phyloP scores from a whole-genome alignment of 371 early-diverging fungal species.

The Apophysomyces trapeziformis region DNA sequence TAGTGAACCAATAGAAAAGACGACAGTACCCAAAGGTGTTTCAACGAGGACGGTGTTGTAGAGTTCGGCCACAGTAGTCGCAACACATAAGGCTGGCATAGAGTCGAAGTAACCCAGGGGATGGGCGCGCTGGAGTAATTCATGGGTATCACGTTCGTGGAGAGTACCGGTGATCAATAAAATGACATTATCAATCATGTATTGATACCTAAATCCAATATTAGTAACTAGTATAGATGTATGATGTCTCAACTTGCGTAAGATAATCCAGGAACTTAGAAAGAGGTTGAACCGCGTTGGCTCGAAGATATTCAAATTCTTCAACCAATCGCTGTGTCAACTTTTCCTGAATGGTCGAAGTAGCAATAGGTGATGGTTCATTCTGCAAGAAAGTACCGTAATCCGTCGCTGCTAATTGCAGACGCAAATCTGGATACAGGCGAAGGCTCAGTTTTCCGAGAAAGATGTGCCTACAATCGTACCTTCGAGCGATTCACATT shows the following conservation, averaged over 20 bases:
- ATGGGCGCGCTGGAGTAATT: constrained; percentile 94
- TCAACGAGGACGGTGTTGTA: constrained; percentile 97
- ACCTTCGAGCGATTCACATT: constrained; percentile 99
- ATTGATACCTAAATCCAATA: constrained; percentile 76
- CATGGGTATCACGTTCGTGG: constrained; percentile 97
- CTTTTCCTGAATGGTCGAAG: constrained; percentile 88
- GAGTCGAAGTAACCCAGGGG: constrained; percentile 96
- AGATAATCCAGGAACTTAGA: constrained; percentile 94
- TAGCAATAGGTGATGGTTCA: constrained; percentile 94
- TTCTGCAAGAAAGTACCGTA: constrained; percentile 94
- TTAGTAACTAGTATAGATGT: not conserved
- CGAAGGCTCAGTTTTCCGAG: not conserved
- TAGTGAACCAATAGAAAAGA: too few species aligned
- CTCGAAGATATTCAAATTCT: constrained; percentile 92
- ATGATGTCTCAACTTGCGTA: constrained; percentile 65
- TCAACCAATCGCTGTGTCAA: constrained; percentile 88
- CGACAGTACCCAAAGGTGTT: constrained; percentile 82
- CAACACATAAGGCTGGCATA: constrained; percentile 97
- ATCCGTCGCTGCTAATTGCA: constrained; percentile 95
- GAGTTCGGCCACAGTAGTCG: constrained; percentile 93
- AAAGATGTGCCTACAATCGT: constrained; percentile 10
- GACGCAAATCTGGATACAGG: constrained; percentile 47
- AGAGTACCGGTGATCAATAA: constrained; percentile 97
- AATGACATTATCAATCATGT: constrained; percentile 99
- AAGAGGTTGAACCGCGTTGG: constrained; percentile 83